phyloP scores from a whole-genome alignment of 2,329 filamentous ascomycete species.

The Colletotrichum sp. region DNA sequence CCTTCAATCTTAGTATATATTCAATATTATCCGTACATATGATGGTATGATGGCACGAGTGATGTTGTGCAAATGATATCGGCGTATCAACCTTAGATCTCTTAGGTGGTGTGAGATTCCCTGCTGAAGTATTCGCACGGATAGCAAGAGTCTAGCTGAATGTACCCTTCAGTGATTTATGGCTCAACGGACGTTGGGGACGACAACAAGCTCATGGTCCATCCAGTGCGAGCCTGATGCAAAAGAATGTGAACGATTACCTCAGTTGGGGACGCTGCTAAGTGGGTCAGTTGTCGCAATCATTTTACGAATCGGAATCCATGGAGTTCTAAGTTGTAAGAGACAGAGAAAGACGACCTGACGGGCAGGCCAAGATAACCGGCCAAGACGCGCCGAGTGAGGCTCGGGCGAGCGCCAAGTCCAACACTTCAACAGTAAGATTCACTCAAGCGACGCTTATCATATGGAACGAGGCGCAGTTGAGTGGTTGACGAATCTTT shows the following conservation, averaged over 20 bases:
- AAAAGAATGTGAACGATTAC: not conserved
- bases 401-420: not conserved
- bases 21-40: not conserved
- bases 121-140: not conserved
- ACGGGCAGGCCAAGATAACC: not conserved
- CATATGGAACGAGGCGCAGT: not conserved
- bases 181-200: not conserved
- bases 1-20: not conserved
- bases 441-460: not conserved
- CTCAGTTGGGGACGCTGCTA: not conserved
- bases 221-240: not conserved
- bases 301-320: not conserved
- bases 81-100: not conserved
- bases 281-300: not conserved
- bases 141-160: not conserved
- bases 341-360: not conserved
- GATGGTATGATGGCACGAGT: not conserved
- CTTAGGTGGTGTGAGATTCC: accelerated
- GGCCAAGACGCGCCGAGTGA: not conserved
- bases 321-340: not conserved
- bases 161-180: accelerated
- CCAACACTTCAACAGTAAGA: not conserved
- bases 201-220: not conserved
- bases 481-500: not conserved
- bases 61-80: not conserved